Percentiles rank a stretch among this genome's conserved stretches.
Conservation (phyloP, 202 grass and related monocot species). For the Carex arenaria region DNA sequence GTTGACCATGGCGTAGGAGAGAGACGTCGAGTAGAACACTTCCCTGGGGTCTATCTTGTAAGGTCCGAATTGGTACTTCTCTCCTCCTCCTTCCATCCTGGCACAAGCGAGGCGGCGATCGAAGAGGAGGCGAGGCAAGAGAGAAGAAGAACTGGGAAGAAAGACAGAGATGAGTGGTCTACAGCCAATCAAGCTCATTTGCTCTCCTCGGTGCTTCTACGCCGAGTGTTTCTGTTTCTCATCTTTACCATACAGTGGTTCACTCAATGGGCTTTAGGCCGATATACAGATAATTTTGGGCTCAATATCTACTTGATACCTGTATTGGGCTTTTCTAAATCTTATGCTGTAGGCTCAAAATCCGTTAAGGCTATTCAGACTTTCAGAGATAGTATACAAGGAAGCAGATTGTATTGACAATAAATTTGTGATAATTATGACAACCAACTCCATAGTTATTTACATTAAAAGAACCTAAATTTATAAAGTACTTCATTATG, state of each 20-base stretch:
- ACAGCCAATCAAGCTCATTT: not conserved
- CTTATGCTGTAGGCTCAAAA: too few species aligned
- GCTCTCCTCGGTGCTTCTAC: not conserved
- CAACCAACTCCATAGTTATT: too few species aligned
- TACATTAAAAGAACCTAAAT: too few species aligned
- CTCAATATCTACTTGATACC: not conserved
- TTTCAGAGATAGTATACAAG: too few species aligned
- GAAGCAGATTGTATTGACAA: too few species aligned
- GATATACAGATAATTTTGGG: not conserved
- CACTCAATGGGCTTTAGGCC: not conserved
- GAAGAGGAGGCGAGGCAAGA: not conserved
- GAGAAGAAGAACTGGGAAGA: not conserved
- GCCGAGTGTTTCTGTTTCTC: not conserved
- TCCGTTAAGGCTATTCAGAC: too few species aligned
- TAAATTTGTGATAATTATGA: too few species aligned
- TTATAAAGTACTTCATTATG: too few species aligned
- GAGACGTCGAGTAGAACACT: constrained; percentile 68
- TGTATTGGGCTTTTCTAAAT: not conserved
- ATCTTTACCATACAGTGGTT: too few species aligned
- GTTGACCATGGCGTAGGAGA: constrained; percentile 92
- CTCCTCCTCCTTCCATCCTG: not conserved
- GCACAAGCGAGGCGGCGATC: not conserved
- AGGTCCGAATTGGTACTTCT: constrained; percentile 55
- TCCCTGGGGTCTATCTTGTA: constrained; percentile 61
- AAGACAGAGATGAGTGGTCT: constrained; percentile 10